Evolutionary conservation across 352 stramenopile species (phyloP), one percentile per base, ranked within the genome.

Genomic region (Phytophthora quininea): DNA sequence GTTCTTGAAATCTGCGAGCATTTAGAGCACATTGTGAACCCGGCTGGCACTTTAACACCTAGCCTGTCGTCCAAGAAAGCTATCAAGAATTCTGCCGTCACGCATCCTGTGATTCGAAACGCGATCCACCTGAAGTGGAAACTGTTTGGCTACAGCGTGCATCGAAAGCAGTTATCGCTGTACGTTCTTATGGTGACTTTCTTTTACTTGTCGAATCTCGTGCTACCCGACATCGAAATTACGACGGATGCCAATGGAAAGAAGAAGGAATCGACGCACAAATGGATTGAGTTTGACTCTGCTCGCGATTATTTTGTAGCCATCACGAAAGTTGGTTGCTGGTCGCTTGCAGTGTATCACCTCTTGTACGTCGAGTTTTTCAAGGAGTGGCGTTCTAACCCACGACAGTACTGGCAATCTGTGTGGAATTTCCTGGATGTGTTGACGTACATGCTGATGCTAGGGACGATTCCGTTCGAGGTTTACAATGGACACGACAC

Each of bases 301-400:
- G 54, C 72, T 2, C 58, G 82, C 0, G 77, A 83, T 61, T 81
- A 75, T 37, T 78, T 81, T 33, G 67, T 83, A 7, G 77, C 66
- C 15, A 49, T 74, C 27, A 80, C 74, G 14, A 86, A 88, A 46
- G 51, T 77, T 4, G 72, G 67, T 19, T 84, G 73, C 35, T 88
- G 79, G 79, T 27, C 49, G 0, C 52, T 86, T 8, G 77, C 79
- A 1, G 42, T 82, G 9, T 88, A 88, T 51, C 79, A 86, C 43
- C 71, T 88, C 32, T 45, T 83, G 5, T 88, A 86, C 52, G 79
- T 88, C 48, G 79, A 88, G 58, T 58, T 88, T n/a, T 84, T 78
- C 60, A 80, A 84, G 45, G 79, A 88, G 51, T 84, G 71, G 66
- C 67, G 73, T 6, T 73, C 78, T 9, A 72, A 86, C 32, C 64